Evolutionary conservation across 495 filamentous ascomycete genomes (phyloP), one percentile per base, ranked within the genome.

Genomic region (Achaetomiella virescens): DNA sequence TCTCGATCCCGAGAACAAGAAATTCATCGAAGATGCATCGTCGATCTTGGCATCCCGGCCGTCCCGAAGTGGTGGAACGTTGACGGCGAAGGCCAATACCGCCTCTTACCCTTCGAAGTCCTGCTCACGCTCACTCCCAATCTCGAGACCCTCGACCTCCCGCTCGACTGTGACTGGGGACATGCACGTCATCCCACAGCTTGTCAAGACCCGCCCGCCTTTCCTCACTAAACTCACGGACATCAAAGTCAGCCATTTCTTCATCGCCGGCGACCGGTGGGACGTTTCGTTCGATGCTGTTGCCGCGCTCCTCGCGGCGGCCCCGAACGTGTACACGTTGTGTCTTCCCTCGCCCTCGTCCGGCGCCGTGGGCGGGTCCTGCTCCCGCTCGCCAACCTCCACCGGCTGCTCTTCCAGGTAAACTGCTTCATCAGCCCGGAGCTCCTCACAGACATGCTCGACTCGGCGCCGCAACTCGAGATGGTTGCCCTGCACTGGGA

Each of bases 91-190:
- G 14, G 24, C 43, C 11, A 46, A 12, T 46, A 29, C 22, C 43
- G 43, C n/a, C 55, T 52, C 14, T 17, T 48, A 2, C 25, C 43
- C 2, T 14, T 48, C 41, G 55, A 58, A n/a, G 43, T 59, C 38
- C 27, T 50, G 44, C 44, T 59, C 45, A 8, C 38, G 6, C 37
- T 43, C 44, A 51, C 57, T 14, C 57, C 25, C n/a, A 48, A 50
- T 37, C 50, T 59, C 17, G 36, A 31, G 10, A 12, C 21, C 31
- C 51, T 59, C 20, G 24, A 47, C 2, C 4, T 59, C 17, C 43
- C 45, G 1, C 45, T 54, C 24, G 45, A 59, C 45, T 33, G 10
- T 48, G 56, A 53, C 14, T 58, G 56, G 56, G n/a, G 31, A n/a
- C 15, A 42, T 53, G 18, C 35, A 33, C 48, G 21, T 47, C 21